phyloP scores from a whole-genome alignment of 805 yeast genomes.

The Brettanomyces sp. region DNA sequence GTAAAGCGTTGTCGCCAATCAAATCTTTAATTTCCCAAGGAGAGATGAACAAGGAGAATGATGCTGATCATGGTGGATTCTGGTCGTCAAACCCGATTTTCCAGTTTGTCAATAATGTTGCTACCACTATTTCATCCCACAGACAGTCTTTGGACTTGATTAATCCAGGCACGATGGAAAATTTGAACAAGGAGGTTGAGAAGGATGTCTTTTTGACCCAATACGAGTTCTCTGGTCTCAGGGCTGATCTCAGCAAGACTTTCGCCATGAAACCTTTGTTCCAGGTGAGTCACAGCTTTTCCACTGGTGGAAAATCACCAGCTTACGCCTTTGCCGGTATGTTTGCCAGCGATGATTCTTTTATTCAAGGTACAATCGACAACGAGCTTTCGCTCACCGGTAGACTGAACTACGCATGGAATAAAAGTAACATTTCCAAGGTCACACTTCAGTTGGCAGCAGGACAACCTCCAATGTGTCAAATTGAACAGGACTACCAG shows the following conservation, averaged over 20 bases:
- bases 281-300: constrained; percentile 91
- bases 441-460: constrained; percentile 80
- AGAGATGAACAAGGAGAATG: constrained; percentile 15
- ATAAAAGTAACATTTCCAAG: constrained; percentile 66
- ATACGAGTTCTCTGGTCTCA: constrained; percentile 86
- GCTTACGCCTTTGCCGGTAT: constrained; percentile 87
- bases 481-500: constrained; percentile 92
- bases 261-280: constrained; percentile 87
- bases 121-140: constrained; percentile 63
- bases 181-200: constrained; percentile 84
- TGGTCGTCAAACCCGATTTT: constrained; percentile 82
- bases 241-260: constrained; percentile 93
- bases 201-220: constrained; percentile 88
- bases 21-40: constrained; percentile 21
- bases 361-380: constrained; percentile 88
- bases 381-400: constrained; percentile 79
- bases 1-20: constrained; percentile 47
- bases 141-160: constrained; percentile 72
- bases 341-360: constrained; percentile 76
- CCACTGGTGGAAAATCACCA: constrained; percentile 82
- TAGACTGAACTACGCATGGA: constrained; percentile 88
- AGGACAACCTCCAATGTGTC: constrained; percentile 88
- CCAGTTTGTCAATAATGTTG: constrained; percentile 68
- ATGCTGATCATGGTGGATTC: constrained; percentile 43
- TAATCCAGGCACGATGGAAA: constrained; percentile 94